Evolutionary conservation across 2,329 filamentous ascomycete species (phyloP).

Genomic region (Pseudogymnoascus sp.): DNA sequence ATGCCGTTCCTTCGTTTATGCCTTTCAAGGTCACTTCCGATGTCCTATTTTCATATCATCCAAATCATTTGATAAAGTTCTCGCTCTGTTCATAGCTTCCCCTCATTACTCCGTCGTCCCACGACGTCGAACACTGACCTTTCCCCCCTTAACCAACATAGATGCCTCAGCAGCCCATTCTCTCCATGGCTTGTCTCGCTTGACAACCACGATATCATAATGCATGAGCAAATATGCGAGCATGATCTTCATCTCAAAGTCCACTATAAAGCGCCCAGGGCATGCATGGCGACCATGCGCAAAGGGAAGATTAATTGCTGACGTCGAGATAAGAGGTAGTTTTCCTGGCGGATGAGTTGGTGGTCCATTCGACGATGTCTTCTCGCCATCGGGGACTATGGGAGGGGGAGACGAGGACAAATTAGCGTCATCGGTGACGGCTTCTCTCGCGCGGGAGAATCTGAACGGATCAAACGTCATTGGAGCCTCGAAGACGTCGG

Average conservation of each 20-base stretch:
- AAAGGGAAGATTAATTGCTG: slow-evolving; percentile 23
- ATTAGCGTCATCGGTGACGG: background rate
- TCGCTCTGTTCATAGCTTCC: no score
- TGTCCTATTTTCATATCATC: no score
- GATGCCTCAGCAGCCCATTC: slow-evolving; percentile 23
- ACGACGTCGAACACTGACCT: slow-evolving; percentile 17
- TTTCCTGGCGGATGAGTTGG: background rate
- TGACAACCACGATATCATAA: slow-evolving; percentile 23
- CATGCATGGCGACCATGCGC: slow-evolving; percentile 28
- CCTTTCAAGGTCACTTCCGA: no score
- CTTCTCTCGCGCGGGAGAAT: slow-evolving; percentile 14
- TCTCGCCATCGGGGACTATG: background rate
- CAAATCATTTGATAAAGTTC: no score
- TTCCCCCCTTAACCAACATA: slow-evolving; percentile 24
- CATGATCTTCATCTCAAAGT: slow-evolving; percentile 23
- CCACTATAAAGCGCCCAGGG: slow-evolving; percentile 25
- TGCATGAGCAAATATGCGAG: slow-evolving; percentile 17
- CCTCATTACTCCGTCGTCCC: background rate
- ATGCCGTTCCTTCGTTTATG: no score
- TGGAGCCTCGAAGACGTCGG: slow-evolving; percentile 16
- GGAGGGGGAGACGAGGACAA: background rate
- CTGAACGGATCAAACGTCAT: slow-evolving; percentile 18
- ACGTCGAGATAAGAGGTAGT: slow-evolving; percentile 21
- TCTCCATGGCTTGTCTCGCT: slow-evolving; percentile 22
- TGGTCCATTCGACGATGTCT: slow-evolving; percentile 1